Evolutionary conservation across 768 basidiomycete species (phyloP).

Genomic region (Agaricus subrufescens): DNA sequence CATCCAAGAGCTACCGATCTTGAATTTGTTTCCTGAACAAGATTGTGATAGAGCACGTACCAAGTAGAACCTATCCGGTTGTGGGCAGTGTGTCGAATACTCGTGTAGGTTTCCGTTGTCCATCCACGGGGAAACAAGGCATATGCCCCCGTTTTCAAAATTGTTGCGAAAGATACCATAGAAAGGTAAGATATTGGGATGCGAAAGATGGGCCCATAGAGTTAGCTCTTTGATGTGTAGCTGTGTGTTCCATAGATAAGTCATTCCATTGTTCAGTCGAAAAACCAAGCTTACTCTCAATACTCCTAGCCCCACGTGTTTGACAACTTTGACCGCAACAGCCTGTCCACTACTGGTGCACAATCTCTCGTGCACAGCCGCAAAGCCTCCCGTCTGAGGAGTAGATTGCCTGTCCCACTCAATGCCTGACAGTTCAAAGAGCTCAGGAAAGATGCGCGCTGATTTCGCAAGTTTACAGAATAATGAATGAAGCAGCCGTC

Average conservation of each 20-base stretch:
- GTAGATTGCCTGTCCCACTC: too few species aligned
- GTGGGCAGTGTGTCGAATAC: background rate
- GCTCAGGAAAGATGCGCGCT: too few species aligned
- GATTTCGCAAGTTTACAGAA: too few species aligned
- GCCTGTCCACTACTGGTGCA: background rate
- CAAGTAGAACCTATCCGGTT: background rate
- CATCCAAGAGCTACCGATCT: background rate
- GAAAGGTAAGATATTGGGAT: constrained; percentile 7
- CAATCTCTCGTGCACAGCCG: background rate
- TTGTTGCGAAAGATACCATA: background rate
- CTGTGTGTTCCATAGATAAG: background rate
- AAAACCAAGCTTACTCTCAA: background rate
- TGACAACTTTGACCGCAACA: background rate
- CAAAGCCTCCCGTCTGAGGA: background rate
- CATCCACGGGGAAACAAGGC: constrained; percentile 9
- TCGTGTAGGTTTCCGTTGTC: constrained; percentile 1
- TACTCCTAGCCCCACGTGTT: background rate
- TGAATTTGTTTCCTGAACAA: background rate
- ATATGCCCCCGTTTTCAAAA: background rate
- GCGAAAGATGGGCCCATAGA: constrained; percentile 5
- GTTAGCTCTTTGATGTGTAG: background rate
- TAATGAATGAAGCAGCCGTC: too few species aligned
- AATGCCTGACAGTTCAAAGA: too few species aligned
- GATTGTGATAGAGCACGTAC: background rate
- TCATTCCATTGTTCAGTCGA: background rate